These are phyloP conservation scores for Mycena capillaripes DNA, from an alignment of 768 basidiomycete genomes.

Conservation along the genomic window DNA sequence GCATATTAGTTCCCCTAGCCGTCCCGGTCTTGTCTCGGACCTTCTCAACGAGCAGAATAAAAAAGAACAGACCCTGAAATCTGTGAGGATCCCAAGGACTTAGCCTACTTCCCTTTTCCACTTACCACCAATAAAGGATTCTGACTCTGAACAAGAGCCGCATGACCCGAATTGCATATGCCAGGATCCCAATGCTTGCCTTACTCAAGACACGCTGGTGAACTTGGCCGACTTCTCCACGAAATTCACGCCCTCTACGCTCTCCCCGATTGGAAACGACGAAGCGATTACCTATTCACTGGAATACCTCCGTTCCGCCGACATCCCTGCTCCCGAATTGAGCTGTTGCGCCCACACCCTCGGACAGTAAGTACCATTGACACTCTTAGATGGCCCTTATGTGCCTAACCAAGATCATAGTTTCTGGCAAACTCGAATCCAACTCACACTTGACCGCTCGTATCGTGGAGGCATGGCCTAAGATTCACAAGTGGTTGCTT, in stretches of 20 bases:
- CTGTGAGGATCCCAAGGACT: background rate
- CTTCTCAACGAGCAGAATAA: background rate
- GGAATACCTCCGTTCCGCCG: background rate
- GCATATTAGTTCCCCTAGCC: background rate
- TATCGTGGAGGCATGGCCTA: background rate
- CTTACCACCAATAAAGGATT: background rate
- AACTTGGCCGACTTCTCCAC: background rate
- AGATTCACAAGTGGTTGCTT: background rate
- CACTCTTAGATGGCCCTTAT: background rate
- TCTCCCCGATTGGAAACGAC: background rate
- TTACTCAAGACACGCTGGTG: background rate
- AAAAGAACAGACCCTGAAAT: background rate
- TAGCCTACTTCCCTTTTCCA: background rate
- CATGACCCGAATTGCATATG: constrained; percentile 1
- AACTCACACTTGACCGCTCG: background rate
- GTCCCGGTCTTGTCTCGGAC: background rate
- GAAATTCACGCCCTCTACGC: background rate
- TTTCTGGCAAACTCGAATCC: background rate
- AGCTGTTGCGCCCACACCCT: constrained; percentile 2
- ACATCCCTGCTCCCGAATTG: background rate
- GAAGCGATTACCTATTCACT: background rate
- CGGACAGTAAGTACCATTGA: too few relatives aligned
- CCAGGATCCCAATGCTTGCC: constrained; percentile 9
- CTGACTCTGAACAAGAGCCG: background rate
- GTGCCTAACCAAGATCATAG: background rate